These are phyloP conservation scores for Tricholoma matsutake DNA, from an alignment of 768 basidiomycete species.

Conservation along the genomic window DNA sequence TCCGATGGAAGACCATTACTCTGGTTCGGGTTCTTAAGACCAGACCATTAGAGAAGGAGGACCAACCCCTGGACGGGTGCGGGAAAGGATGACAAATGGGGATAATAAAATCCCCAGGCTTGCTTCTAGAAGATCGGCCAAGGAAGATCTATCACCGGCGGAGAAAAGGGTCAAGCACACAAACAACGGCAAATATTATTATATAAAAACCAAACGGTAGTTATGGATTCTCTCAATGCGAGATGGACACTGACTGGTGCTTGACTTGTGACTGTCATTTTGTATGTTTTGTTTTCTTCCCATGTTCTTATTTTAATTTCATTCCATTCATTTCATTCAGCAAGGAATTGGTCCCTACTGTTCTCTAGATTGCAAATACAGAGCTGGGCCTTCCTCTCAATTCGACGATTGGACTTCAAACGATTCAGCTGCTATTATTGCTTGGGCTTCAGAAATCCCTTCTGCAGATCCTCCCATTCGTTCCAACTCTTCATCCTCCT, in stretches of 20 bases:
- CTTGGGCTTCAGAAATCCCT: constrained; percentile 43
- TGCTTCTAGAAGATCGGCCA: no score
- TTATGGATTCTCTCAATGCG: no score
- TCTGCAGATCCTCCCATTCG: constrained; percentile 19
- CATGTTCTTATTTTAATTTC: no score
- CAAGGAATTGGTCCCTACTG: constrained; percentile 48
- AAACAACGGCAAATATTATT: no score
- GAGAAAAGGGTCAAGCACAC: no score
- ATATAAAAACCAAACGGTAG: no score
- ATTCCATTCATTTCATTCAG: constrained; percentile 18
- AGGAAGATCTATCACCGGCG: no score
- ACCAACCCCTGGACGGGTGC: no score
- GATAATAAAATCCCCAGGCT: no score
- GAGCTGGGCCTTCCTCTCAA: constrained; percentile 26
- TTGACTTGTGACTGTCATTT: constrained; percentile 59
- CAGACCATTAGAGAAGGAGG: no score
- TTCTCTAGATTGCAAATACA: constrained; percentile 40
- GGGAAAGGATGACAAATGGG: no score
- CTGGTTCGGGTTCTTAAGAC: constrained; percentile 3
- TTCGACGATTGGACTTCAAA: constrained; percentile 4
- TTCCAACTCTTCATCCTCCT: constrained; percentile 16
- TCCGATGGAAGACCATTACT: no score
- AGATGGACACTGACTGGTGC: constrained; percentile 71
- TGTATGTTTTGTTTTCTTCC: constrained; percentile 35
- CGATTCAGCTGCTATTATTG: constrained; percentile 41